phyloP scores from a whole-genome alignment of 352 stramenopile species.

The Phytophthora melonis region DNA sequence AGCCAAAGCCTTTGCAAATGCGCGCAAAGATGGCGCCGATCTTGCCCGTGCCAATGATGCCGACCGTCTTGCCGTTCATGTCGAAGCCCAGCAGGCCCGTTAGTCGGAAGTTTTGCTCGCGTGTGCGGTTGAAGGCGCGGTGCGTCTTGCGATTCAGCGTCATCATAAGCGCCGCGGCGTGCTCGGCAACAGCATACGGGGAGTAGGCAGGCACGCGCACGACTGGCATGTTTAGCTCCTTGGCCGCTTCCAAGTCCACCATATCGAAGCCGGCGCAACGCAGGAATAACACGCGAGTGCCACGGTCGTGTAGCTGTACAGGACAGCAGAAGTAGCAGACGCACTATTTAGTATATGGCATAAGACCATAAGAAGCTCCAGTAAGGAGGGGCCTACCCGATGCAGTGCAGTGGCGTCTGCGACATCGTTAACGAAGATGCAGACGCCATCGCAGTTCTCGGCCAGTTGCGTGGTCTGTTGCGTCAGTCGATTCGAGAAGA shows the following conservation, averaged over 20 bases:
- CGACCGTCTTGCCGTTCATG: conserved; percentile 78
- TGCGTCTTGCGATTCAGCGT: conserved; percentile 85
- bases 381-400: conserved; percentile 40
- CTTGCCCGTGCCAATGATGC: conserved; percentile 71
- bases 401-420: conserved; percentile 63
- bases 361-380: too few species aligned
- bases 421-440: conserved; percentile 89
- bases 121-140: conserved; percentile 76
- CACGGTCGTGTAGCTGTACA: conserved; percentile 46
- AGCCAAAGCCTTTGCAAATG: conserved; percentile 47
- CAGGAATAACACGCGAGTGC: conserved; percentile 72
- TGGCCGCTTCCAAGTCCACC: conserved; percentile 68
- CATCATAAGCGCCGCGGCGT: conserved; percentile 83
- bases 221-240: conserved; percentile 69
- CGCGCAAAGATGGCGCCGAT: conserved; percentile 60
- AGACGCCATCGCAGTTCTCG: conserved; percentile 61
- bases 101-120: conserved; percentile 81
- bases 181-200: conserved; percentile 83
- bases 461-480: conserved; percentile 62
- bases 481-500: conserved; percentile 68
- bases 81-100: conserved; percentile 69
- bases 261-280: conserved; percentile 84
- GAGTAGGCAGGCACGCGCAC: conserved; percentile 78
- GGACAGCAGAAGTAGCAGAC: not conserved
- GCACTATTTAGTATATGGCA: conserved; percentile 7